Evolutionary conservation across 75 land plant genomes (phyloP), one percentile per base, ranked within the genome.

Genomic region (Picea glauca): DNA sequence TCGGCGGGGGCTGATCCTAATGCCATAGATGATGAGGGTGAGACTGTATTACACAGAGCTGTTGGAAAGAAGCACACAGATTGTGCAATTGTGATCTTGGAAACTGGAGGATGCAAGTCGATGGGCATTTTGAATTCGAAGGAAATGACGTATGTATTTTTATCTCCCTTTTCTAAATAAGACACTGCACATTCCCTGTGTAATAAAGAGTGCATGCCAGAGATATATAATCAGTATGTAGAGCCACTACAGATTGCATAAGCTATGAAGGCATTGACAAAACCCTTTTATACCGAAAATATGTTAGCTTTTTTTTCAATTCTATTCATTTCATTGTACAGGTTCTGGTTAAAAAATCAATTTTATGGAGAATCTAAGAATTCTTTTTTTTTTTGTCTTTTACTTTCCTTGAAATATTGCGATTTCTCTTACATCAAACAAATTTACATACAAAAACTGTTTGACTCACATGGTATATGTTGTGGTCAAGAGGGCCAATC

Each of bases 1-100:
- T 79, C 85, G 82, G 96, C 96, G 62, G 98, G 96, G 50, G 96
- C 96, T 81, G 96, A 95, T 80, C 89, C 92, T 26, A 93, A 93
- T 90, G 86, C 94, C 33, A 79, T 95, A 14, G 98, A 93, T 82
- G 96, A 93, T 83, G 96, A 93, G 77, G 92, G 92, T 76, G 96
- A 95, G 82, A 83, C 98, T 59, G 96, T 95, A 15, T 85, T 95
- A 40, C 95, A 95, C 78, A 92, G 88, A 83, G 98, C 98, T 38
- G 70, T 95, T 79, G 80, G 89, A 62, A 93, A 88, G 83, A 91
- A 83, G 81, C 89, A 87, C 77, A 87, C 90, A 61, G 96, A 91
- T 15, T 95, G 98, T 88, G 96, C 98, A 35, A 72, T 93, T 78
- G 91, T 90, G 26, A 90, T 95, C 30, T 79, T 95, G 81, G 96